Evolutionary conservation across 2,329 filamentous ascomycete genomes (phyloP).

Genomic region (Microsporum canis): DNA sequence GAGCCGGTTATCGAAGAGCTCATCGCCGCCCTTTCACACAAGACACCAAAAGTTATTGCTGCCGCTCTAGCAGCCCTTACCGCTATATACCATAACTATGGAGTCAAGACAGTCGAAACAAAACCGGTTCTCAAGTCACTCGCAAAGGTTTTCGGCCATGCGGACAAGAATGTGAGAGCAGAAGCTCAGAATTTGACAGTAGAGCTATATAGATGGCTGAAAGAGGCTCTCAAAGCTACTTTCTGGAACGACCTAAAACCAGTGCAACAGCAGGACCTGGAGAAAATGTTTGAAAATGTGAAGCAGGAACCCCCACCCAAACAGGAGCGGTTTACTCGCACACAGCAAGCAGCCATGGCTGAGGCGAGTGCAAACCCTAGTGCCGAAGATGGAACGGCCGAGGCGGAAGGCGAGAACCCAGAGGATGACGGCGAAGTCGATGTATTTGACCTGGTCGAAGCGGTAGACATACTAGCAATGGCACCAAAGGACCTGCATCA

Average conservation of each 20-base stretch:
- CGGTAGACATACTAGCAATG: slow-evolving; percentile 73
- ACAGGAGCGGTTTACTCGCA: slow-evolving; percentile 76
- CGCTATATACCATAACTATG: slow-evolving; percentile 82
- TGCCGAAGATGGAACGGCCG: slow-evolving; percentile 47
- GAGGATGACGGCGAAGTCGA: slow-evolving; percentile 59
- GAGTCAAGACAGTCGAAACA: slow-evolving; percentile 85
- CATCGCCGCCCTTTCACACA: slow-evolving; percentile 69
- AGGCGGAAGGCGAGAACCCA: slow-evolving; percentile 50
- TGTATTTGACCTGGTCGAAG: slow-evolving; percentile 68
- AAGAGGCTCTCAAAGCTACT: slow-evolving; percentile 95
- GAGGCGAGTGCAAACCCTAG: slow-evolving; percentile 44
- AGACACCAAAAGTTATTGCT: slow-evolving; percentile 79
- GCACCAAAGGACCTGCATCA: slow-evolving; percentile 75
- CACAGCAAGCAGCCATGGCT: slow-evolving; percentile 75
- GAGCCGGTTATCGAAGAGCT: slow-evolving; percentile 84
- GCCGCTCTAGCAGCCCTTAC: slow-evolving; percentile 66
- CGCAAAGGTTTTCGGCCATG: slow-evolving; percentile 86
- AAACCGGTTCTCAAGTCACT: slow-evolving; percentile 81
- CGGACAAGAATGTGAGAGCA: slow-evolving; percentile 94
- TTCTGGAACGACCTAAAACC: slow-evolving; percentile 95
- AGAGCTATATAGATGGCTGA: slow-evolving; percentile 92
- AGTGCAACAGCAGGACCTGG: slow-evolving; percentile 86
- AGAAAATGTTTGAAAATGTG: slow-evolving; percentile 86
- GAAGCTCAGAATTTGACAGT: slow-evolving; percentile 85
- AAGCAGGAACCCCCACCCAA: slow-evolving; percentile 80